phyloP scores from a whole-genome alignment of 192 early-diverging fungal genomes.

The Coemansia sp. region DNA sequence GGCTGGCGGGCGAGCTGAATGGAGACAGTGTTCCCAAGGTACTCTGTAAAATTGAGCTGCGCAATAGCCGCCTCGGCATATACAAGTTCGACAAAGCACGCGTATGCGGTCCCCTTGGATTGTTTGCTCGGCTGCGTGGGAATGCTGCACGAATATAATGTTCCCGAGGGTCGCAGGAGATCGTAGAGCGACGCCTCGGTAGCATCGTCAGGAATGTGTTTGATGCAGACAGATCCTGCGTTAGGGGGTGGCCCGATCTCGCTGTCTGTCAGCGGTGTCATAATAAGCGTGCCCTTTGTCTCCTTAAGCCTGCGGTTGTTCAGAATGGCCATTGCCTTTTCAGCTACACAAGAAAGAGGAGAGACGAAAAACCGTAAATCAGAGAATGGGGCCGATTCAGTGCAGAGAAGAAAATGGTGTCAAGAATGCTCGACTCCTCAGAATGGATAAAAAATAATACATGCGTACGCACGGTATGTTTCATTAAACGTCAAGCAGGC shows the following conservation, averaged over 20 bases:
- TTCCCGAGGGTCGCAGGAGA: constrained; percentile 48
- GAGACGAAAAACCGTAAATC: constrained; percentile 6
- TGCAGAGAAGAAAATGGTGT: not conserved
- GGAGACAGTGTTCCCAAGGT: constrained; percentile 36
- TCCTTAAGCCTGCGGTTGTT: constrained; percentile 37
- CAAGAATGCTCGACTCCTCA: not conserved
- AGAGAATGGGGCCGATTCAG: not conserved
- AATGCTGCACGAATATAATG: constrained; percentile 51
- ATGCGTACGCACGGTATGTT: too few species aligned
- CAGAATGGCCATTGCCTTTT: constrained; percentile 48
- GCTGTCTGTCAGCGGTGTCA: constrained; percentile 37
- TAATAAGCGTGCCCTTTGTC: constrained; percentile 31
- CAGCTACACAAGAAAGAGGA: constrained; percentile 36
- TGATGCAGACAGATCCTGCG: constrained; percentile 42
- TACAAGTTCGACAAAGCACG: constrained; percentile 36
- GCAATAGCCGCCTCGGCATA: constrained; percentile 41
- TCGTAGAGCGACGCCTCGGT: constrained; percentile 41
- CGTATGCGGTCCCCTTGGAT: constrained; percentile 35
- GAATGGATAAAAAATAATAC: not conserved
- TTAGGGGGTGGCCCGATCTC: constrained; percentile 34
- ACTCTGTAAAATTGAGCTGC: constrained; percentile 52
- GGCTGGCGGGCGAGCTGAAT: constrained; percentile 27
- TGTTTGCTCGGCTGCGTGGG: constrained; percentile 5
- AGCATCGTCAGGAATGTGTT: constrained; percentile 51
- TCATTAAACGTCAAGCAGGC: too few species aligned